Base-by-base conservation (phyloP, 23 red algal species). In the Gracilaria vermiculophylla region DNA sequence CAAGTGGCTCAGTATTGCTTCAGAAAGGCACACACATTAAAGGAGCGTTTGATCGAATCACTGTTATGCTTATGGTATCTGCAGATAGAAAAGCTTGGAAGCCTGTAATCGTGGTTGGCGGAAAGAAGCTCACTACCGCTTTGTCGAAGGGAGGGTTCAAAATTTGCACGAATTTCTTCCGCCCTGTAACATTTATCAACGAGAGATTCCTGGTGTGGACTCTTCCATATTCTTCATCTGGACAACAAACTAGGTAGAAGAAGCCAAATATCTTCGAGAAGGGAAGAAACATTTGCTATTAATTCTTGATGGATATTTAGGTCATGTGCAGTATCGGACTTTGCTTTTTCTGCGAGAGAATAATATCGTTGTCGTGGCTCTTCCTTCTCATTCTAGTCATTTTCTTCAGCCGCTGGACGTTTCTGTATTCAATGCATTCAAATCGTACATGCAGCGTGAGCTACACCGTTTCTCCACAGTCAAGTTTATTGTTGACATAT, bases 161-260 rank as follows among this genome's bases (percentile, higher is more conserved):
- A 66, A 54, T n/a, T 35, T 83, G 3, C 80, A 69, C 5, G 39
- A 42, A 10, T 49, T n/a, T 13, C 50, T 0, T n/a, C 55, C 55
- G 16, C 80, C 80, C 17, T 66, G 58, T 0, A 67, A 83, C 37
- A 27, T 83, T 17, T 69, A 83, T 83, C 80, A 66, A 55, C 25
- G 34, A 37, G 80, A 83, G 15, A 33, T 39, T 69, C 5, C 80
- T n/a, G n/a, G n/a, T n/a, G 71, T 77, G 2, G 45, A 77, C 37
- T 77, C 37, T 16, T 3, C 37, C 4, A 77, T 77, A 17, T 33
- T 77, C 28, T 77, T 31, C 20, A 24, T 49, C 39, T 77, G 7
- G 71, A 41, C 71, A 2, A 43, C 37, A 48, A 24, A 77, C 16
- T 77, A 13, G 3, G 71, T 33, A 8, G 37, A 32, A 51, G 28